Evolutionary conservation across 345 rosid species (phyloP).

Genomic region (Lumnitzera racemosa): DNA sequence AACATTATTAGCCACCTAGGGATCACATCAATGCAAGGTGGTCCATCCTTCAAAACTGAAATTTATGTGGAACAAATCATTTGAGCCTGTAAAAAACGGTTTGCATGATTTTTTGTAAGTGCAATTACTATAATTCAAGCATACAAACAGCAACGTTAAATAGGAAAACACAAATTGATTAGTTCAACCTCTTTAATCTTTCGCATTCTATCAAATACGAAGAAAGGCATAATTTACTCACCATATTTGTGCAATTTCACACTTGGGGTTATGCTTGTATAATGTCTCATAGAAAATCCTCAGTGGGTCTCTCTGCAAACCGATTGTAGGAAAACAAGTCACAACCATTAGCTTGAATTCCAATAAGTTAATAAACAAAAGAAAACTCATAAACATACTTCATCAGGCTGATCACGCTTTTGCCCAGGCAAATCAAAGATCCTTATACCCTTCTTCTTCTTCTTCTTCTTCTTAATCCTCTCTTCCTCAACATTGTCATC

Average conservation of each 20-base stretch:
- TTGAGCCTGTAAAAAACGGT: too few relatives aligned
- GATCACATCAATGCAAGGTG: too few relatives aligned
- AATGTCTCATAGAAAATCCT: constrained; percentile 34
- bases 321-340: not conserved
- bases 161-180: not conserved
- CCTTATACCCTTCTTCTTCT: constrained; percentile 20
- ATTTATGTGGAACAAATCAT: too few relatives aligned
- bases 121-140: too few relatives aligned
- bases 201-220: too few relatives aligned
- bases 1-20: too few relatives aligned
- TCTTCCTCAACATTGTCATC: constrained; percentile 3
- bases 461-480: not conserved
- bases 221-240: constrained; percentile 8
- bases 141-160: too few relatives aligned
- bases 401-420: constrained; percentile 26
- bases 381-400: constrained; percentile 11
- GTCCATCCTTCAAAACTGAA: too few relatives aligned
- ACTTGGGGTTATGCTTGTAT: constrained; percentile 21
- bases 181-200: not conserved
- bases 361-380: too few relatives aligned
- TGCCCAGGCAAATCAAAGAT: constrained; percentile 30
- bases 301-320: constrained; percentile 31
- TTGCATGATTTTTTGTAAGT: too few relatives aligned
- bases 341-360: too few relatives aligned
- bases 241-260: constrained; percentile 34